A percentile compares a stretch with the other conserved stretches of the same genome.
phyloP scores from a whole-genome alignment of 345 rosid genomes.

The Rubroshorea leprosula region DNA sequence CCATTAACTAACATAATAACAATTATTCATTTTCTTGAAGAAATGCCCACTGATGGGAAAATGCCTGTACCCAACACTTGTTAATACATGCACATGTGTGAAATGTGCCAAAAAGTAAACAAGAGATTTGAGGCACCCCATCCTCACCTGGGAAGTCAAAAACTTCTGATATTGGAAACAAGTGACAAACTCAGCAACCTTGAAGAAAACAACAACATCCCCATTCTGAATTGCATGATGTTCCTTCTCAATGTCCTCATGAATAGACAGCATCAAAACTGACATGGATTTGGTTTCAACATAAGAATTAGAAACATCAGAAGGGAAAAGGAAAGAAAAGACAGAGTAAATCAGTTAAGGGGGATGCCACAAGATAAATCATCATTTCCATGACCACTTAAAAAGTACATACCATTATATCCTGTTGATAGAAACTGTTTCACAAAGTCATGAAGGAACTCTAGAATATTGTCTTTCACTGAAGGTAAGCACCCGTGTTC shows the following conservation, averaged over 20 bases:
- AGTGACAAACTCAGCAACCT: conserved; percentile 70
- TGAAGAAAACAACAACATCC: conserved; percentile 68
- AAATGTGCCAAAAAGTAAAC: neutral
- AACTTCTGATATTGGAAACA: conserved; percentile 75
- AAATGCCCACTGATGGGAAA: too few relatives aligned
- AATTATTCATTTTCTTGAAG: too few relatives aligned
- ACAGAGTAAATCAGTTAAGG: conserved; percentile 9
- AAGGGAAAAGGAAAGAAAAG: conserved; percentile 7
- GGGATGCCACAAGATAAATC: neutral
- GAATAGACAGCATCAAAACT: conserved; percentile 81
- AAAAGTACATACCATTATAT: conserved; percentile 61
- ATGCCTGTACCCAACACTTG: neutral
- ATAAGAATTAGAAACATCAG: conserved; percentile 15
- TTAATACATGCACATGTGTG: neutral
- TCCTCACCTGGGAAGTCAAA: conserved; percentile 54
- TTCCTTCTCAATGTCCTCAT: conserved; percentile 84
- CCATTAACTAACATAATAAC: neutral
- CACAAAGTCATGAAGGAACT: conserved; percentile 67
- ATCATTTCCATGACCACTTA: conserved; percentile 2
- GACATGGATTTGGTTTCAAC: conserved; percentile 21
- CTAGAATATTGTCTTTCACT: conserved; percentile 45
- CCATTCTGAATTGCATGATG: conserved; percentile 67
- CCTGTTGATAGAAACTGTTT: conserved; percentile 78
- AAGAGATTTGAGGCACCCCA: conserved; percentile 9
- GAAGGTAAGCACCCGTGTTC: conserved; percentile 52